A percentile compares a stretch with the other conserved stretches of the same genome.
phyloP scores from a whole-genome alignment of 257 asterid species.

The Scutellaria barbata region DNA sequence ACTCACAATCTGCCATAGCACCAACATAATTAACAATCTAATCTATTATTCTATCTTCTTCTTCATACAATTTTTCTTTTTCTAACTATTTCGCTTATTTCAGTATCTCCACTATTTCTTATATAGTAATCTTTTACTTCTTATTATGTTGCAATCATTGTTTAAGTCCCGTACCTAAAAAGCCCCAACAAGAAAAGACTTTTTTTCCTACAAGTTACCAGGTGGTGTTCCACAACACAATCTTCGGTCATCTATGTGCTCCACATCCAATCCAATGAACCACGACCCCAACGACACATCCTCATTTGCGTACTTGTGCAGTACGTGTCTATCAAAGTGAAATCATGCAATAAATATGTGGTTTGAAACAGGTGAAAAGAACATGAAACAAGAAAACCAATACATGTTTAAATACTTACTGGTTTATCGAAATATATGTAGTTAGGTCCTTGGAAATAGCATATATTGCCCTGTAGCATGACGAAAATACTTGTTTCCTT shows the following conservation, averaged over 20 bases:
- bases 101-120: background rate
- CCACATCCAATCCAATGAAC: constrained; percentile 55
- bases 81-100: background rate
- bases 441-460: constrained; percentile 58
- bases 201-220: constrained; percentile 48
- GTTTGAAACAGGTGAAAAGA: background rate
- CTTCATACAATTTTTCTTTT: background rate
- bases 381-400: constrained; percentile 16
- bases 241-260: constrained; percentile 56
- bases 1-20: constrained; percentile 68
- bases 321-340: constrained; percentile 41
- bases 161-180: background rate
- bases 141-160: background rate
- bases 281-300: constrained; percentile 59
- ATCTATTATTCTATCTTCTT: no score
- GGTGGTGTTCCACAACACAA: constrained; percentile 78
- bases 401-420: constrained; percentile 33
- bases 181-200: background rate
- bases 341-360: background rate
- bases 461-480: constrained; percentile 62
- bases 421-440: constrained; percentile 48
- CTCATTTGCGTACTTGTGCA: constrained; percentile 55
- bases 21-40: background rate
- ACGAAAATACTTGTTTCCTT: constrained; percentile 54
- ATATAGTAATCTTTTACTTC: constrained; percentile 7